These are phyloP conservation scores for Tetragonia tetragonoides DNA, from an alignment of 148 eudicot genomes.

Conservation along the genomic window DNA sequence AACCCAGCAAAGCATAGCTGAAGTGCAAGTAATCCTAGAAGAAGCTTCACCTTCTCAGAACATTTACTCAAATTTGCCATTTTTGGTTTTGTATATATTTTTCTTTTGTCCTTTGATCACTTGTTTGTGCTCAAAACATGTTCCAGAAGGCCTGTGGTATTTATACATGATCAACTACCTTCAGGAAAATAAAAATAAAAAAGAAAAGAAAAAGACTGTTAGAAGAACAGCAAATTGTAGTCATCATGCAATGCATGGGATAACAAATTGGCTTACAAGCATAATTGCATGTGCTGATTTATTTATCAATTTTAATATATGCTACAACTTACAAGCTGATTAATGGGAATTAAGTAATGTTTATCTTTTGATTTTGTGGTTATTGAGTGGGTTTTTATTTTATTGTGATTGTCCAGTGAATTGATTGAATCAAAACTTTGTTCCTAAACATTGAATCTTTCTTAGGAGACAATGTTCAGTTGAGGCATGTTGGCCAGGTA, in stretches of 20 bases:
- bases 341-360: background rate
- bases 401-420: background rate
- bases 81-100: background rate
- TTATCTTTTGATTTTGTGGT: conserved; percentile 12
- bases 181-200: background rate
- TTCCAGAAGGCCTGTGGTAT: background rate
- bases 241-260: conserved; percentile 47
- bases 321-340: background rate
- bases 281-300: conserved; percentile 53
- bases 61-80: conserved; percentile 41
- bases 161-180: conserved; percentile 11
- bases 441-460: conserved; percentile 47
- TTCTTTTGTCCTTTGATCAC: background rate
- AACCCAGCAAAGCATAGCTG: conserved; percentile 84
- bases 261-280: conserved; percentile 33
- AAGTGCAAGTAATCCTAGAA: conserved; percentile 56
- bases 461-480: conserved; percentile 47
- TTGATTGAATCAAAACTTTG: conserved; percentile 11
- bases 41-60: conserved; percentile 65
- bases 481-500: conserved; percentile 56
- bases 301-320: conserved; percentile 9
- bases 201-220: conserved; percentile 1
- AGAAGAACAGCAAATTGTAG: conserved; percentile 3
- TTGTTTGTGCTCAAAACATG: background rate
- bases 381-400: conserved; percentile 11